Conservation (phyloP, 257 asterid genomes). For the Eucommia ulmoides region DNA sequence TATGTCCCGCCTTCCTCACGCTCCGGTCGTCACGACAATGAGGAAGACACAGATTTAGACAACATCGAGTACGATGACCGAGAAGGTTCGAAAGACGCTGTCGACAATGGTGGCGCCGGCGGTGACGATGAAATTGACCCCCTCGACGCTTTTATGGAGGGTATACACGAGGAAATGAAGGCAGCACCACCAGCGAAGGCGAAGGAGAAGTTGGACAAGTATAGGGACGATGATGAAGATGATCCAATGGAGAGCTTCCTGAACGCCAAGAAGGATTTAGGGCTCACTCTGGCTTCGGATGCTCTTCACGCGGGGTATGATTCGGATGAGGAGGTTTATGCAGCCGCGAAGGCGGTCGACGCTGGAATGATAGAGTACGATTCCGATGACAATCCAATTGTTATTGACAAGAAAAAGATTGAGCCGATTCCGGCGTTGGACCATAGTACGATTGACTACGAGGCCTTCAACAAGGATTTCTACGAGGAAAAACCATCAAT, state of each 20-base stretch:
- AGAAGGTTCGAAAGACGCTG: slow-evolving; percentile 19
- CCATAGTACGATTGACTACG: slow-evolving; percentile 63
- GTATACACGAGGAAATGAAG: slow-evolving; percentile 80
- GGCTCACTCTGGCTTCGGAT: slow-evolving; percentile 88
- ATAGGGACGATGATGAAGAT: slow-evolving; percentile 58
- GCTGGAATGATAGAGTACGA: slow-evolving; percentile 85
- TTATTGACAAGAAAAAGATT: slow-evolving; percentile 76
- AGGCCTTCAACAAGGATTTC: slow-evolving; percentile 81
- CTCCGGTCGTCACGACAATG: slow-evolving; percentile 41
- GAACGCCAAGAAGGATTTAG: slow-evolving; percentile 85
- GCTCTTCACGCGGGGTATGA: slow-evolving; percentile 90
- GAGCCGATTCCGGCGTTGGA: slow-evolving; percentile 87
- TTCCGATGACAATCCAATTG: slow-evolving; percentile 83
- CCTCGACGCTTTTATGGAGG: slow-evolving; percentile 95
- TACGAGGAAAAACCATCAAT: slow-evolving; percentile 85
- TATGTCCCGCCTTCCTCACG: slow-evolving; percentile 77
- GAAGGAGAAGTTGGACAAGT: slow-evolving; percentile 76
- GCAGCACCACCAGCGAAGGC: slow-evolving; percentile 75
- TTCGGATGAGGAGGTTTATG: slow-evolving; percentile 98
- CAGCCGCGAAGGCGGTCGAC: slow-evolving; percentile 97
- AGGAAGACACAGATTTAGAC: slow-evolving; percentile 73
- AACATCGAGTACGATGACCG: slow-evolving; percentile 57
- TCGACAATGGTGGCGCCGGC: slow-evolving; percentile 6
- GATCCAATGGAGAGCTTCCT: slow-evolving; percentile 86
- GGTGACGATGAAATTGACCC: slow-evolving; percentile 82